Evolutionary conservation across 352 stramenopile species (phyloP).

Genomic region (Achlya hypogyna): DNA sequence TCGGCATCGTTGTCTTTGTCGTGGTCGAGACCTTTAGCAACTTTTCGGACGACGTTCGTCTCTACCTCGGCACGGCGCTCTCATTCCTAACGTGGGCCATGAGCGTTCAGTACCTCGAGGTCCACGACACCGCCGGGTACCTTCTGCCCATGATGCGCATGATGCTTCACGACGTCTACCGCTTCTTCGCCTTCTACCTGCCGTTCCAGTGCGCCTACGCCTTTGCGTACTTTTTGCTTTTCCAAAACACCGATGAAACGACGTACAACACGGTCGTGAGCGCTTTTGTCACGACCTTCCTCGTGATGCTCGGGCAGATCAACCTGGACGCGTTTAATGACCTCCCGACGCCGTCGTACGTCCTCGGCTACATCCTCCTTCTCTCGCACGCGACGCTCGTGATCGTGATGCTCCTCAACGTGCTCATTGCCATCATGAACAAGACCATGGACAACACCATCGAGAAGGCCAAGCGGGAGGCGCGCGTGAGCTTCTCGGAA

Average conservation of each 20-base stretch:
- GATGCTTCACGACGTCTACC: not conserved
- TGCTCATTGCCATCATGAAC: slow-evolving; percentile 12
- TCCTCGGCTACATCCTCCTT: not conserved
- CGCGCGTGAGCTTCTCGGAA: not conserved
- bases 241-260: not conserved
- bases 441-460: not conserved
- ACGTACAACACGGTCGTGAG: not conserved
- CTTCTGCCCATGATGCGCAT: not conserved
- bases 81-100: not conserved
- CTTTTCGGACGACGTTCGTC: not conserved
- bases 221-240: not conserved
- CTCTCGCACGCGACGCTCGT: not conserved
- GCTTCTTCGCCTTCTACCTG: slow-evolving; percentile 6
- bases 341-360: not conserved
- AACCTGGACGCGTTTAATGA: not conserved
- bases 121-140: not conserved
- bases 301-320: slow-evolving; percentile 12
- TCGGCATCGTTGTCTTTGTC: not conserved
- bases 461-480: not conserved
- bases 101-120: slow-evolving; percentile 2
- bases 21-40: not conserved
- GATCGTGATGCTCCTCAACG: slow-evolving; percentile 7
- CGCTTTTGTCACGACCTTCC: not conserved
- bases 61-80: not conserved
- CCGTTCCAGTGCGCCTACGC: slow-evolving; percentile 7